A percentile compares a stretch with the other conserved stretches of the same genome.
These are phyloP conservation scores for Boletales sp. DNA, from an alignment of 768 basidiomycete species.

Conservation along the genomic window DNA sequence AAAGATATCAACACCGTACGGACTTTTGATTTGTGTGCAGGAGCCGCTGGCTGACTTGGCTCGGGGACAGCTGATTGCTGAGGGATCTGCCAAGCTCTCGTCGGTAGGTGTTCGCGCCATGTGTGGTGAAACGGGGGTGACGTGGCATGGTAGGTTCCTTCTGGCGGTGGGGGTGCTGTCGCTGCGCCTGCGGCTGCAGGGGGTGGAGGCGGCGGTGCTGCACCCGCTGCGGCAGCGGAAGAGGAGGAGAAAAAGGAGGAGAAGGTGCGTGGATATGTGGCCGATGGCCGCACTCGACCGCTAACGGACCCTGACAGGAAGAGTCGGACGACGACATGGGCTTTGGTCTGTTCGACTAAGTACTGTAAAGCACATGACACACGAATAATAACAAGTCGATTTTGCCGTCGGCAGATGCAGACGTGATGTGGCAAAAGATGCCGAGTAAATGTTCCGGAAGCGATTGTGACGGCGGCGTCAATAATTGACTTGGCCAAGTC, in stretches of 20 bases:
- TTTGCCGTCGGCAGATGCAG: slow-evolving; percentile 27
- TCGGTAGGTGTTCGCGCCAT: slow-evolving; percentile 57
- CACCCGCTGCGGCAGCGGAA: slow-evolving; percentile 59
- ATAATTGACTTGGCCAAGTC: not conserved
- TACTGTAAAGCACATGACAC: slow-evolving; percentile 1
- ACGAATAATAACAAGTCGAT: not conserved
- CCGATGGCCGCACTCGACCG: not conserved
- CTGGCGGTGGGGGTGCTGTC: slow-evolving; percentile 78
- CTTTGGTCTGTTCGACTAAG: slow-evolving; percentile 96
- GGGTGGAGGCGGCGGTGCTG: slow-evolving; percentile 47
- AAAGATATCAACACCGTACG: slow-evolving; percentile 82
- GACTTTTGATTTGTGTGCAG: not conserved
- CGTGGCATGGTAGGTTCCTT: slow-evolving; percentile 63
- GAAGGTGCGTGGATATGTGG: slow-evolving; percentile 50
- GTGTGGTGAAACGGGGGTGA: slow-evolving; percentile 4
- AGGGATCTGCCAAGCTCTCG: slow-evolving; percentile 89
- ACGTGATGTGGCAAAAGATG: slow-evolving; percentile 10
- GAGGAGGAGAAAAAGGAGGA: slow-evolving; percentile 89
- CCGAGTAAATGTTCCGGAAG: slow-evolving; percentile 16
- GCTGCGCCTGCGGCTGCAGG: slow-evolving; percentile 45
- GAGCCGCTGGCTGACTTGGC: not conserved
- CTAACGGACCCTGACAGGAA: slow-evolving; percentile 47
- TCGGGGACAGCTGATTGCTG: slow-evolving; percentile 71
- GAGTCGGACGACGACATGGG: slow-evolving; percentile 99
- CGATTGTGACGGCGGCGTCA: slow-evolving; percentile 1